Evolutionary conservation across 306 rosid genomes (phyloP), one percentile per base, ranked within the genome.

Genomic region (Senna siamea): DNA sequence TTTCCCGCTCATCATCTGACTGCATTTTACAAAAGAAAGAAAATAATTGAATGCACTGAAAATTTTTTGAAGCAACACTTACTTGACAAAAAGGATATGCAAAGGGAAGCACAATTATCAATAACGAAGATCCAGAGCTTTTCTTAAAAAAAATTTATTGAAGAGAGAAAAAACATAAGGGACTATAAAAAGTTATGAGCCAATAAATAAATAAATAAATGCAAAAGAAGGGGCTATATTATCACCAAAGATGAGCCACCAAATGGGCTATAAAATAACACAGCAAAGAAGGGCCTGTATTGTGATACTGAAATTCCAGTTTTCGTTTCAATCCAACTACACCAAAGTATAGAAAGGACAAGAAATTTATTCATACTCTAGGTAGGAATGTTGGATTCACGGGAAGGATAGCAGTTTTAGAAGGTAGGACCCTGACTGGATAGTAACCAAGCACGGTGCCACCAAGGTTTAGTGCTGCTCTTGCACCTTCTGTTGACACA

Each of bases 371-470:
- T 70, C 84, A 58, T 87, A 93, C 98, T 94, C 92, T 86, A 74
- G 98, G 98, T 62, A 93, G 97, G 84, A 91, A 93, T 47, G 98
- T 87, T 54, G 98, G 98, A 81, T 93, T 93, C 81, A 93, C 98
- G 26, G 98, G 98, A 83, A 93, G 98, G 67, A 93, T 93, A 54
- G 98, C 97, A 77, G 98, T 93, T 86, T 93, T 93, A 65, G 98
- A 93, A 76, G 98, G 98, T 80, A 93, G 85, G 66, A 93, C 96
- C 90, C 90, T 89, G 40, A 93, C 91, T 61, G 98, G 98, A 85
- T 93, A 91, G 75, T 82, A 93, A 69, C 98, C 98, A 20, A 93
- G 89, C 84, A 93, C 86, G 4, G 98, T 93, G 77, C 98, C 98
- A 53, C 97, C 93, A 53, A 93, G 98, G 77, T 78, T 84, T 66